These are phyloP conservation scores for Didymella arachidicola DNA, from an alignment of 2,329 filamentous ascomycete species.

Conservation along the genomic window DNA sequence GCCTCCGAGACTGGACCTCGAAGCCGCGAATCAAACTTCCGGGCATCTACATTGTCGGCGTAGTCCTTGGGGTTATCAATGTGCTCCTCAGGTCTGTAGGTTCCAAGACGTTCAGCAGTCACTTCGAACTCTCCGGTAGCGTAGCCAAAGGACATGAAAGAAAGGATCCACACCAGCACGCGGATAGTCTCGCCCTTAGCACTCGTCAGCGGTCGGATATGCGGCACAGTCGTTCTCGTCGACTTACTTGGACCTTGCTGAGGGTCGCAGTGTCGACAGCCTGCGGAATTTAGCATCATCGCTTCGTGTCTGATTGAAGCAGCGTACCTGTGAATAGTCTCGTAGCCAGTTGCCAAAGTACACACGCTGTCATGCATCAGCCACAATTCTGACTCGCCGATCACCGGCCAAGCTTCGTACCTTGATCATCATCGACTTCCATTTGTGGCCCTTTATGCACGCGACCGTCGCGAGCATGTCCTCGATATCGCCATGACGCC, in stretches of 20 bases:
- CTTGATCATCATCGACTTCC: slow-evolving; percentile 57
- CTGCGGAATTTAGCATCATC: slow-evolving; percentile 54
- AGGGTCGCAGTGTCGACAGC: slow-evolving; percentile 64
- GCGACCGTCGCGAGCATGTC: slow-evolving; percentile 60
- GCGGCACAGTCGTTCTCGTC: slow-evolving; percentile 16
- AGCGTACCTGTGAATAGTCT: slow-evolving; percentile 62
- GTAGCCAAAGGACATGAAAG: slow-evolving; percentile 65
- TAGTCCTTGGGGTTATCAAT: slow-evolving; percentile 53
- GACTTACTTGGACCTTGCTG: slow-evolving; percentile 56
- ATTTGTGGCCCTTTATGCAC: slow-evolving; percentile 54
- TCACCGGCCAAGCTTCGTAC: slow-evolving; percentile 22
- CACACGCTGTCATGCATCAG: slow-evolving; percentile 45
- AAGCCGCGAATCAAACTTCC: slow-evolving; percentile 80
- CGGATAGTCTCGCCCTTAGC: slow-evolving; percentile 60
- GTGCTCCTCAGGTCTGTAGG: slow-evolving; percentile 61
- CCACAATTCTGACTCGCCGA: slow-evolving; percentile 10
- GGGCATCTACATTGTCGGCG: slow-evolving; percentile 77
- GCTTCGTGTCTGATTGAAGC: slow-evolving; percentile 28
- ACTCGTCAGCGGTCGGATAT: slow-evolving; percentile 30
- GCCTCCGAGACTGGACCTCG: slow-evolving; percentile 72
- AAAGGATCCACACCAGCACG: slow-evolving; percentile 63
- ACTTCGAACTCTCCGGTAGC: slow-evolving; percentile 66
- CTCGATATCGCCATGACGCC: slow-evolving; percentile 62
- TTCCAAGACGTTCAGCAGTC: slow-evolving; percentile 60
- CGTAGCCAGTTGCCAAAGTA: slow-evolving; percentile 58